Evolutionary conservation across 495 filamentous ascomycete genomes (phyloP).

Genomic region (Astrothelium macrocarpum): DNA sequence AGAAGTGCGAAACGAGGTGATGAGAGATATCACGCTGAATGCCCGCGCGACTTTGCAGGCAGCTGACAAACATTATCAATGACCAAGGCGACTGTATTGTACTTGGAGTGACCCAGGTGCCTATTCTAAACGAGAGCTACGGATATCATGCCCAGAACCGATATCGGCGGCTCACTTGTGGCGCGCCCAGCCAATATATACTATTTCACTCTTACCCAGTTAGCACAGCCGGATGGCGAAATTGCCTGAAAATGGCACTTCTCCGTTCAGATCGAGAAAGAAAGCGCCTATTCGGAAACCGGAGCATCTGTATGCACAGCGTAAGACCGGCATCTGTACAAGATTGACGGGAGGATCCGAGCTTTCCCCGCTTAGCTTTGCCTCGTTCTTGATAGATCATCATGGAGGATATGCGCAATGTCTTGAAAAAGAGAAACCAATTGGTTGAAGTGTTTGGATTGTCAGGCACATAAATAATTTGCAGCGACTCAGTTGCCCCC

Average conservation of each 20-base stretch:
- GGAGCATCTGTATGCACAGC: not conserved
- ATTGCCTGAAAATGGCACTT: not conserved
- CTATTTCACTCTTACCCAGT: not conserved
- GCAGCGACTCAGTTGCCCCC: too few relatives aligned
- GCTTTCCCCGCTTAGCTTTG: not conserved
- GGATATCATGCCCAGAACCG: not conserved
- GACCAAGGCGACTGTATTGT: not conserved
- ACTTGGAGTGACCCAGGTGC: not conserved
- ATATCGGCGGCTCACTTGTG: not conserved
- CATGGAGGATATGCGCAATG: too few relatives aligned
- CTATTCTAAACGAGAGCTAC: not conserved
- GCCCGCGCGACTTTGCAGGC: not conserved
- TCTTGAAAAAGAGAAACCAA: too few relatives aligned
- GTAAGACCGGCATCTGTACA: not conserved
- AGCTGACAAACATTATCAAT: not conserved
- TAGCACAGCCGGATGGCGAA: not conserved
- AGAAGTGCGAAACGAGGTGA: not conserved
- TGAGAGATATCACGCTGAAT: constrained; percentile 1
- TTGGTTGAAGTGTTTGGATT: too few relatives aligned
- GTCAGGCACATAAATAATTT: too few relatives aligned
- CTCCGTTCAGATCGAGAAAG: not conserved
- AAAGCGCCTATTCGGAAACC: not conserved
- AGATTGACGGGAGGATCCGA: not conserved
- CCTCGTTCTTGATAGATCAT: not conserved
- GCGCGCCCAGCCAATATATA: not conserved